These are phyloP conservation scores for Pseudevernia furfuracea DNA, from an alignment of 495 filamentous ascomycete species.

Conservation along the genomic window DNA sequence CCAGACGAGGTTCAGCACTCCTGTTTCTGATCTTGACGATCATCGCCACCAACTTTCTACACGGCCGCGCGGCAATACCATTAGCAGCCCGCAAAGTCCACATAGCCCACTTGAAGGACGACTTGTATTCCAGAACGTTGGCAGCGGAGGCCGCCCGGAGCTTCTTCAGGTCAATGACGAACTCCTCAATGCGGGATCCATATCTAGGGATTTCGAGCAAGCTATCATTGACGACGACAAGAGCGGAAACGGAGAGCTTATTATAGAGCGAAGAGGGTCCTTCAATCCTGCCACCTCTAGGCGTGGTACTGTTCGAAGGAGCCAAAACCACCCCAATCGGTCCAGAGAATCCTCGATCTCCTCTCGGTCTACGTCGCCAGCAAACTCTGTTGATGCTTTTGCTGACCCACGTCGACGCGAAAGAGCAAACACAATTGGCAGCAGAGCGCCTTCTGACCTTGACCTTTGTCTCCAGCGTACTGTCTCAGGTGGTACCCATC, in stretches of 20 bases:
- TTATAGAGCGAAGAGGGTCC: constrained; percentile 28
- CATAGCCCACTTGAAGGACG: constrained; percentile 30
- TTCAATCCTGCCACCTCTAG: constrained; percentile 24
- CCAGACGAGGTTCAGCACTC: constrained; percentile 61
- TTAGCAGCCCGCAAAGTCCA: constrained; percentile 32
- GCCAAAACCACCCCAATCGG: constrained; percentile 28
- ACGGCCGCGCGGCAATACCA: constrained; percentile 53
- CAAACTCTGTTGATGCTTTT: constrained; percentile 96
- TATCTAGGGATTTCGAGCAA: constrained; percentile 67
- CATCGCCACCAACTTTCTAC: constrained; percentile 74
- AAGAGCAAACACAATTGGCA: constrained; percentile 56
- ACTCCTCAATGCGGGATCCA: constrained; percentile 41
- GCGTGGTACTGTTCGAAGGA: constrained; percentile 21
- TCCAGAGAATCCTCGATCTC: constrained; percentile 48
- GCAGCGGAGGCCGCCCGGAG: constrained; percentile 36
- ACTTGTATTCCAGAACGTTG: constrained; percentile 22
- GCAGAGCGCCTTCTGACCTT: constrained; percentile 48
- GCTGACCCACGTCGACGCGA: constrained; percentile 67
- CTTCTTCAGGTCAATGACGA: constrained; percentile 45
- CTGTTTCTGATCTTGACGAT: constrained; percentile 85
- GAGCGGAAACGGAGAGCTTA: constrained; percentile 37
- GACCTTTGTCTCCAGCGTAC: constrained; percentile 63
- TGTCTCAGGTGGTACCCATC: constrained; percentile 58
- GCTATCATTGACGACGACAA: constrained; percentile 76
- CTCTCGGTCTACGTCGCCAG: constrained; percentile 70